Base-by-base conservation (phyloP, 2,329 filamentous ascomycete genomes). In the Exophiala sp. region DNA sequence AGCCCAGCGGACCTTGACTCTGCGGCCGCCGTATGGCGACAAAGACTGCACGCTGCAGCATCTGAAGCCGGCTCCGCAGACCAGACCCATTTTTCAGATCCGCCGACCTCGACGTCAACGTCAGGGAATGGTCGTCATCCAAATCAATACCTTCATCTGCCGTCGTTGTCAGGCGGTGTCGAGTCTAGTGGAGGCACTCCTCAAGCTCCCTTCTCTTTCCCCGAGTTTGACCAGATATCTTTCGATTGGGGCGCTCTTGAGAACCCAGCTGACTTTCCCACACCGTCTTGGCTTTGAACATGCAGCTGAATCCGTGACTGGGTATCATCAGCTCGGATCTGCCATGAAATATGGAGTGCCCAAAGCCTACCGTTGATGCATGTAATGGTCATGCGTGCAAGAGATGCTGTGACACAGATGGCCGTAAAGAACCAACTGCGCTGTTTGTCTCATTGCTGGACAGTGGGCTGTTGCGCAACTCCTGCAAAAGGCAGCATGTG, bases 161-260 rank as follows among this genome's bases (percentile, higher is more conserved):
- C 19, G 11, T 21, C 29, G 22, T 16, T 34, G 27, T n/a, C 27
- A 9, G 32, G 22, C 7, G n/a, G 27, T 8, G 38, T 32, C 10
- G 37, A 34, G 16, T 14, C 18, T 11, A 38, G 29, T 14, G 21
- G 18, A 32, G 13, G 27, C 24, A 27, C 19, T 8, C 11, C 24
- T 34, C 22, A 42, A 10, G 19, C 27, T 14, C 21, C 41, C 5
- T 50, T 45, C 35, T 50, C 41, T 6, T 45, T 50, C 27, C 2
- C 50, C 3, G 50, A 52, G 11, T 48, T 52, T 30, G 44, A 48
- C n/a, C 30, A 44, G 4, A 21, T 47, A n/a, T 24, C 50, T 2
- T 48, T 52, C 22, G 45, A 52, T 44, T 52, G 50, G 50, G 50
- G 48, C 14, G 39, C 45, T 24, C 24, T 52, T 19, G 44, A 48